Conservation (phyloP, 2,329 filamentous ascomycete species). For the Septoria linicola region DNA sequence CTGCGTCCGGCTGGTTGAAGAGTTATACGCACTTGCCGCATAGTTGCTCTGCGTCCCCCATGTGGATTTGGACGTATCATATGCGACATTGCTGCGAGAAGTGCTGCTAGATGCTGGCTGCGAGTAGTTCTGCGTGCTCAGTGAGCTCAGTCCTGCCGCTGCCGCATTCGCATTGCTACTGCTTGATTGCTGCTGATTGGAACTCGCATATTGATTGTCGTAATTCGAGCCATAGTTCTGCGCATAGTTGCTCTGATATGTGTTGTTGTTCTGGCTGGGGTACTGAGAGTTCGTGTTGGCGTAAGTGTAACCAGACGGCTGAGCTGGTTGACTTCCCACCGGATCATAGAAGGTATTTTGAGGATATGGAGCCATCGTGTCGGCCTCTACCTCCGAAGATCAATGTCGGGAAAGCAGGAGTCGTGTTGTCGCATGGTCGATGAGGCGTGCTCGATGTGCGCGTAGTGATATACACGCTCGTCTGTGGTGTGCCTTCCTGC, state of each 20-base stretch:
- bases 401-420: slow-evolving; percentile 3
- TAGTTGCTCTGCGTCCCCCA: slow-evolving; percentile 17
- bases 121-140: slow-evolving; percentile 27
- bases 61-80: slow-evolving; percentile 22
- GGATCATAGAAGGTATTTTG: slow-evolving; percentile 36
- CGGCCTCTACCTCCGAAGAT: neutral
- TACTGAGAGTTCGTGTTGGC: slow-evolving; percentile 20
- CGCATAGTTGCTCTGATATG: slow-evolving; percentile 20
- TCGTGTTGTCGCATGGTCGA: slow-evolving; percentile 8
- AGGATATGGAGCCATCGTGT: slow-evolving; percentile 34
- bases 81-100: slow-evolving; percentile 19
- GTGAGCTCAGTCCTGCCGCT: slow-evolving; percentile 28
- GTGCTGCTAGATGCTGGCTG: slow-evolving; percentile 20
- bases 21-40: slow-evolving; percentile 18
- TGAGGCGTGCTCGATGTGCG: neutral
- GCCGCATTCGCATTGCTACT: slow-evolving; percentile 22
- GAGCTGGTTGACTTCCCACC: slow-evolving; percentile 33
- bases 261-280: slow-evolving; percentile 17
- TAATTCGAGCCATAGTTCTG: slow-evolving; percentile 23
- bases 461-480: neutral
- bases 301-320: slow-evolving; percentile 14
- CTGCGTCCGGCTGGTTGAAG: slow-evolving; percentile 23
- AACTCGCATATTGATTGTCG: slow-evolving; percentile 26
- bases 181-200: slow-evolving; percentile 17
- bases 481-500: neutral